These are phyloP conservation scores for Saccharomycopsis fermentans DNA, from an alignment of 805 yeast species.

Conservation along the genomic window DNA sequence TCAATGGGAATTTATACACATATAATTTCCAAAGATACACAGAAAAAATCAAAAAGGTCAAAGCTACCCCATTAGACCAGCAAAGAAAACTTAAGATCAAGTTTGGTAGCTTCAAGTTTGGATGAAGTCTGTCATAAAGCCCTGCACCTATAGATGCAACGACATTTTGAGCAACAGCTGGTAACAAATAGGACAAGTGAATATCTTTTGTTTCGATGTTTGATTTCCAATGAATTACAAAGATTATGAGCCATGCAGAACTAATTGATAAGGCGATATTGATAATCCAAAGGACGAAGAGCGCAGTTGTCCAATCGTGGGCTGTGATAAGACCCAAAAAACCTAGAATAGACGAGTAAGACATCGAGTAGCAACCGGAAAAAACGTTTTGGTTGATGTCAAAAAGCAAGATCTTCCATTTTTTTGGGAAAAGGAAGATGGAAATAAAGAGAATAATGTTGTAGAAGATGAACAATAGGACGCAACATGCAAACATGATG, in stretches of 20 bases:
- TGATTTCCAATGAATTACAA: constrained; percentile 32
- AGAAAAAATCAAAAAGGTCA: constrained; percentile 46
- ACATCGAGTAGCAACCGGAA: constrained; percentile 80
- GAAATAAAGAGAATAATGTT: constrained; percentile 34
- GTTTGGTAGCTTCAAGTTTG: constrained; percentile 40
- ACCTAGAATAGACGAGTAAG: constrained; percentile 52
- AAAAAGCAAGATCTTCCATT: constrained; percentile 24
- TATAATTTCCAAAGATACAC: constrained; percentile 53
- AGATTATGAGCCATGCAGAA: constrained; percentile 54
- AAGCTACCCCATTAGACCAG: constrained; percentile 59
- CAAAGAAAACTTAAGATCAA: constrained; percentile 45
- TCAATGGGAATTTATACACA: constrained; percentile 44
- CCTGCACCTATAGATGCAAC: constrained; percentile 60
- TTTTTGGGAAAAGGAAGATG: constrained; percentile 26
- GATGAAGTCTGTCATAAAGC: constrained; percentile 36
- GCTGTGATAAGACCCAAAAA: constrained; percentile 32
- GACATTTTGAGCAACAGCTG: constrained; percentile 75
- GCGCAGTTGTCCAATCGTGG: constrained; percentile 35
- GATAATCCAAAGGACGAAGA: constrained; percentile 70
- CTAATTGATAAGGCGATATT: constrained; percentile 42
- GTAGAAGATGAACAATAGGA: constrained; percentile 36
- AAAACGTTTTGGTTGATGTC: constrained; percentile 45
- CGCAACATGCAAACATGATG: constrained; percentile 52
- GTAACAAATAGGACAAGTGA: constrained; percentile 53
- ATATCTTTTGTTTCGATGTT: constrained; percentile 31